Evolutionary conservation across 176 grass and related monocot genomes (phyloP).

Genomic region (Thinopyrum elongatum): DNA sequence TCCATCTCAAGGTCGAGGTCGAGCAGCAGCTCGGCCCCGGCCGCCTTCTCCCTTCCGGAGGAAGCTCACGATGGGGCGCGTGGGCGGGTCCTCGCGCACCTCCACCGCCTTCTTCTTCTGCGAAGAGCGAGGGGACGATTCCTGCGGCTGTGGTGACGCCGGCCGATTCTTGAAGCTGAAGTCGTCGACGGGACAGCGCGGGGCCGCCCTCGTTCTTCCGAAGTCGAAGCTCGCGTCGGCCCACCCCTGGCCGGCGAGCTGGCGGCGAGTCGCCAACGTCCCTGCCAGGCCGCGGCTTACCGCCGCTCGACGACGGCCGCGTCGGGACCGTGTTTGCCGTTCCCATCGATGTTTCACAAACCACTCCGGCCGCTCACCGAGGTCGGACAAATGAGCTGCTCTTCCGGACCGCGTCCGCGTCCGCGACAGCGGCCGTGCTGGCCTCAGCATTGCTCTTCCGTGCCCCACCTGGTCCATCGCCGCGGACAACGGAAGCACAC

Average conservation of each 20-base stretch:
- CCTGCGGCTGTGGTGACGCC: not conserved
- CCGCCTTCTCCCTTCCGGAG: constrained; percentile 51
- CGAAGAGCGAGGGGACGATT: constrained; percentile 23
- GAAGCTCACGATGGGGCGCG: constrained; percentile 69
- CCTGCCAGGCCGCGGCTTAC: not conserved
- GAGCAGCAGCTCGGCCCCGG: constrained; percentile 47
- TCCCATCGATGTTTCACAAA: constrained; percentile 71
- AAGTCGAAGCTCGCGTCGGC: constrained; percentile 47
- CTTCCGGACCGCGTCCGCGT: constrained; percentile 13
- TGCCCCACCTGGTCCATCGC: constrained; percentile 34
- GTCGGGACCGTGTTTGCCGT: constrained; percentile 21
- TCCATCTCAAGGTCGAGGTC: constrained; percentile 76
- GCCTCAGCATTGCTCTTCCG: constrained; percentile 25
- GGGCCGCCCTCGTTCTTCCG: not conserved
- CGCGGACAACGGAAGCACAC: not conserved
- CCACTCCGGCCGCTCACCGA: constrained; percentile 33
- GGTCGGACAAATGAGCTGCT: constrained; percentile 23
- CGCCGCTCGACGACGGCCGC: not conserved
- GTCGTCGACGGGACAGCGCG: not conserved
- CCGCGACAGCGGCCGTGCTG: not conserved
- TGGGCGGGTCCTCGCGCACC: constrained; percentile 58
- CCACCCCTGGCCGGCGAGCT: constrained; percentile 52
- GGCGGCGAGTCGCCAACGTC: not conserved
- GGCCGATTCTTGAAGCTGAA: constrained; percentile 61
- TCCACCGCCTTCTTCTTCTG: constrained; percentile 3